Base-by-base conservation (phyloP, 768 basidiomycete genomes). In the Rhodocollybia butyracea region DNA sequence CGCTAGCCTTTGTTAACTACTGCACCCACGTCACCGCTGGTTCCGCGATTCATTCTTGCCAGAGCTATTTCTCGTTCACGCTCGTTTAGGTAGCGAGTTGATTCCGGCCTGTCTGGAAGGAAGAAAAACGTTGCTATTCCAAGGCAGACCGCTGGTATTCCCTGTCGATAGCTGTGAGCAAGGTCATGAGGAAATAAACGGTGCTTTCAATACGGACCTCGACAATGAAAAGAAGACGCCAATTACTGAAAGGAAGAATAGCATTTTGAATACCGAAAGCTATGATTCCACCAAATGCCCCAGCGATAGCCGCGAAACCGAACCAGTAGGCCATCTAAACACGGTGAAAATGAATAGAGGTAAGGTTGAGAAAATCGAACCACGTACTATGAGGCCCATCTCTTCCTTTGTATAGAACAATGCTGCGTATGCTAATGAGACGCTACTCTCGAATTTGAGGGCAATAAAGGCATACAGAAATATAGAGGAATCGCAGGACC, bases 281-380 rank as follows among this genome's bases (percentile, higher is more conserved):
- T 39, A 93, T 81, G 42, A 91, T 70, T n/a, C 91, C 90, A 13
- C 89, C 89, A 57, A 92, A 92, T 5, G 91, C 91, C 22, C 90
- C 90, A 3, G 91, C 88, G 3, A 90, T 82, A 2, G 90, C 89
- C 4, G 90, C 89, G 64, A 91, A 92, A 8, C 86, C 87, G 57
- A 91, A 92, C 86, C 88, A 91, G 61, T 88, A 82, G 1, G 87
- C 88, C 79, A 87, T 79, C 72, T 79, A 53, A 19, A 32, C 21
- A 19, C 19, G 46, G 4, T 31, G n/a, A 45, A 15, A 36, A 12
- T 50, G 26, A 26, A 34, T 36, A n/a, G 46, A 29, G 43, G 46
- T 10, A 36, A 51, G 38, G 48, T 46, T n/a, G 7, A 39, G 2
- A 43, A 1, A 12, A 19, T 19, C 24, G 19, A 31, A 47, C 19